Conservation (phyloP, 768 basidiomycete genomes). For the Kwoniella europaea region DNA sequence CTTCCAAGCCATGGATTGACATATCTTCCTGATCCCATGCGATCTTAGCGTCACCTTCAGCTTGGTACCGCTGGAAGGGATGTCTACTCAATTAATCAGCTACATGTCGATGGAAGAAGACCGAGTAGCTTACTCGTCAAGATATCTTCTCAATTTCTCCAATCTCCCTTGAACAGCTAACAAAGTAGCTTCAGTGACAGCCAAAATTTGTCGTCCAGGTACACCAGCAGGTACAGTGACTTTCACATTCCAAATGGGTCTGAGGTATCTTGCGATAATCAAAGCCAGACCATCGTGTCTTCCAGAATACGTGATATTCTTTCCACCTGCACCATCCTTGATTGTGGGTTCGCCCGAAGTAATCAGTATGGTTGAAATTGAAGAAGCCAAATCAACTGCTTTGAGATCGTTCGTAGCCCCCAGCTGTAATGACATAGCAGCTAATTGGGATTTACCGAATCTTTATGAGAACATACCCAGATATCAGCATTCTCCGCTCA, state of each 20-base stretch:
- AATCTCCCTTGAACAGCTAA: slow-evolving; percentile 40
- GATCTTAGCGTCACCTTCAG: slow-evolving; percentile 47
- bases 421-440: slow-evolving; percentile 42
- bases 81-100: slow-evolving; percentile 22
- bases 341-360: slow-evolving; percentile 36
- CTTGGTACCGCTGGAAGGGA: slow-evolving; percentile 43
- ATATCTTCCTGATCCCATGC: slow-evolving; percentile 57
- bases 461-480: slow-evolving; percentile 6
- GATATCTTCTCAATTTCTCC: slow-evolving; percentile 39
- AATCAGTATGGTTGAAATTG: slow-evolving; percentile 35
- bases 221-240: slow-evolving; percentile 62
- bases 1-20: slow-evolving; percentile 49
- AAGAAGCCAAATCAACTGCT: slow-evolving; percentile 34
- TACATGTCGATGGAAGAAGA: background rate
- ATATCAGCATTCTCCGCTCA: too few species aligned
- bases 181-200: slow-evolving; percentile 30
- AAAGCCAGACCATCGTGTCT: slow-evolving; percentile 85
- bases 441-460: slow-evolving; percentile 46
- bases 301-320: slow-evolving; percentile 71
- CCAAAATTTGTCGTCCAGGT: slow-evolving; percentile 62
- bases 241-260: slow-evolving; percentile 85
- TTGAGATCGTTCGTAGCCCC: slow-evolving; percentile 34
- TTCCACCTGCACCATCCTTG: slow-evolving; percentile 59
- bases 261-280: slow-evolving; percentile 80
- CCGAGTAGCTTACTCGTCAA: slow-evolving; percentile 39